Evolutionary conservation across 331 rosid species (phyloP).

Genomic region (Malus hybrid): DNA sequence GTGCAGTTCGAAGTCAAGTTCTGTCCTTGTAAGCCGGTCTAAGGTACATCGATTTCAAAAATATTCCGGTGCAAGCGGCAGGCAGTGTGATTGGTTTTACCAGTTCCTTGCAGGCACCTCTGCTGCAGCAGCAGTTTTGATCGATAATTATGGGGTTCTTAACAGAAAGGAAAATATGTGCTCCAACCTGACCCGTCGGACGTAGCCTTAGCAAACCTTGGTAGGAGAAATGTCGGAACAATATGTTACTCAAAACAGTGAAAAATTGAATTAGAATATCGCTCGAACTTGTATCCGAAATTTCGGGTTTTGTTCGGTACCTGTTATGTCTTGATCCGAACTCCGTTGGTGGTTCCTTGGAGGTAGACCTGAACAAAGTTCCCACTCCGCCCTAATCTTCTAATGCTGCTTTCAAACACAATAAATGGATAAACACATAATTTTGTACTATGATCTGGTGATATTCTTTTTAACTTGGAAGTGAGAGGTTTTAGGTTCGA

Average conservation of each 20-base stretch:
- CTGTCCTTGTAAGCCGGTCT: not conserved
- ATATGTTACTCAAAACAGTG: not conserved
- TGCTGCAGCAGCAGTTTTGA: slow-evolving; percentile 21
- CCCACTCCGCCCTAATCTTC: slow-evolving; percentile 29
- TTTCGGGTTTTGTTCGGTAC: not conserved
- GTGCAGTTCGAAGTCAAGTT: slow-evolving; percentile 24
- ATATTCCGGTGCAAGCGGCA: slow-evolving; percentile 25
- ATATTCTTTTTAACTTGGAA: no score
- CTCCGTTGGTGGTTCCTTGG: slow-evolving; percentile 29
- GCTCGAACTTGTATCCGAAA: no score
- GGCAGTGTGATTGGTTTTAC: slow-evolving; percentile 8
- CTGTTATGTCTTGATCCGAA: slow-evolving; percentile 40
- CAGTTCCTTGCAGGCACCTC: slow-evolving; percentile 24
- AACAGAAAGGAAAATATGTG: slow-evolving; percentile 12
- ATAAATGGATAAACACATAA: not conserved
- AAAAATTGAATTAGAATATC: not conserved
- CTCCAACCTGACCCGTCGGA: slow-evolving; percentile 13
- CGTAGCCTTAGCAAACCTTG: slow-evolving; percentile 23
- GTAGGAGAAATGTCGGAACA: not conserved
- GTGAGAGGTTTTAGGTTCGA: no score
- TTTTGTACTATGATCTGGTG: no score
- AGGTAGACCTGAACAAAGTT: slow-evolving; percentile 26
- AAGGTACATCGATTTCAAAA: slow-evolving; percentile 11
- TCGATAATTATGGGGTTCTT: slow-evolving; percentile 29
- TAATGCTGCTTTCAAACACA: slow-evolving; percentile 12